Conservation (phyloP, 768 basidiomycete genomes). For the Collybia mongolica region DNA sequence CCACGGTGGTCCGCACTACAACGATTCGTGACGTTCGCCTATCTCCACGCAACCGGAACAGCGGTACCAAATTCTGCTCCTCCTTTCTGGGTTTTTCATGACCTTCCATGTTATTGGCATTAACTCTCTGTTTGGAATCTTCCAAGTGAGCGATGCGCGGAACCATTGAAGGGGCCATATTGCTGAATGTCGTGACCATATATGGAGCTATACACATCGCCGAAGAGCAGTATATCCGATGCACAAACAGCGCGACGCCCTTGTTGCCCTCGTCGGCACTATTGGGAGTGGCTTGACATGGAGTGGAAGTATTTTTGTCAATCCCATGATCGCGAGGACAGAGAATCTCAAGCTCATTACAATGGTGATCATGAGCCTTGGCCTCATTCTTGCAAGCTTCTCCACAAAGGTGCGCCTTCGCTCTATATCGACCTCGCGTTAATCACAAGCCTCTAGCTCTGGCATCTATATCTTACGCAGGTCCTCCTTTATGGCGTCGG, state of each 20-base stretch:
- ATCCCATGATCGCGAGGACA: constrained; percentile 32
- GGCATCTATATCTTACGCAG: constrained; percentile 43
- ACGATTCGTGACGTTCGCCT: no score
- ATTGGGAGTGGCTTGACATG: constrained; percentile 44
- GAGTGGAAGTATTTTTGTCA: constrained; percentile 45
- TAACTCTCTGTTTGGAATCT: constrained; percentile 40
- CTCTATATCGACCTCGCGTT: background rate
- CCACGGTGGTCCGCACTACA: background rate
- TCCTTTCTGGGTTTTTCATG: constrained; percentile 42
- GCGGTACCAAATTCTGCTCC: constrained; percentile 31
- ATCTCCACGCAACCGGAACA: constrained; percentile 19
- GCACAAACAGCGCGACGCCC: constrained; percentile 35
- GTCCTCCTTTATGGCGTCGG: constrained; percentile 40
- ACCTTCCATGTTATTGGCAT: constrained; percentile 45
- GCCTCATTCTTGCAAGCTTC: constrained; percentile 38
- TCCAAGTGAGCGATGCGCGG: constrained; percentile 28
- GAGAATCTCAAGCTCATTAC: constrained; percentile 33
- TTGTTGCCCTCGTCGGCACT: constrained; percentile 40
- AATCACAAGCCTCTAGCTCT: constrained; percentile 24
- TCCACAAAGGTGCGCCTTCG: constrained; percentile 25
- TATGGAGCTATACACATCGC: constrained; percentile 45
- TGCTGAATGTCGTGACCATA: constrained; percentile 6
- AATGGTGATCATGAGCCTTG: constrained; percentile 37
- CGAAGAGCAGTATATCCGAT: constrained; percentile 29
- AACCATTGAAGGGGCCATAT: background rate